Base-by-base conservation (phyloP, 148 eudicot genomes). In the Rheum nobile region DNA sequence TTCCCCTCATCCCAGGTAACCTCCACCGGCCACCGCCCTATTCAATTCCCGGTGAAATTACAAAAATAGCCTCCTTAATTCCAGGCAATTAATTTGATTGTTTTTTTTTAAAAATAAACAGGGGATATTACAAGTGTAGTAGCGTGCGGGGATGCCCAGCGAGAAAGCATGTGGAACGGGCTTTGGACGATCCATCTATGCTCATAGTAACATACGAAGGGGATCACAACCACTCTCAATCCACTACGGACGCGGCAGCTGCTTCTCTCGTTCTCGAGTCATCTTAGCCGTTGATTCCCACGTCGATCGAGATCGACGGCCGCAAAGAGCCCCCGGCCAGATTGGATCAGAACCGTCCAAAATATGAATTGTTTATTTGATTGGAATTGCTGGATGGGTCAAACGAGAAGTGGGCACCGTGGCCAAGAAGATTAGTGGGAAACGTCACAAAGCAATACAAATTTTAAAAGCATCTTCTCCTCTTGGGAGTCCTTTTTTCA, bases 71-170 rank as follows among this genome's bases (percentile, higher is more conserved):
- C 63, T 47, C 22, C 28, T 24, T 11, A 34, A 67, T 0, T 41
- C 26, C 4, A 4, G 5, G 11, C 21, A 71, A 21, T 42, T 38
- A 41, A 69, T 28, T 6, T 8, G 0, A n/a, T n/a, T n/a, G n/a
- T n/a, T n/a, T 16, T 26, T 26, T 7, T 24, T 28, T 75, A 21
- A 6, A 39, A 55, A 21, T 5, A 35, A 28, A 67, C 86, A 93
- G 98, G 84, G 97, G 98, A 3, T 93, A 93, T 76, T 93, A 93
- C 90, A 93, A 89, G 75, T 93, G 98, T 59, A 93, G 98, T 70
- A 91, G 98, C 82, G 90, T 91, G 10, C 77, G 95, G 67, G 93
- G 95, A 5, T 93, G 98, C 73, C 95, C 97, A 38, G 98, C 97
- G 3, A 84, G 98, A 5, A 93, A 93, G 73, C 98, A 91, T 55